Evolutionary conservation across 345 rosid species (phyloP).

Genomic region (Odontarrhena argentea): DNA sequence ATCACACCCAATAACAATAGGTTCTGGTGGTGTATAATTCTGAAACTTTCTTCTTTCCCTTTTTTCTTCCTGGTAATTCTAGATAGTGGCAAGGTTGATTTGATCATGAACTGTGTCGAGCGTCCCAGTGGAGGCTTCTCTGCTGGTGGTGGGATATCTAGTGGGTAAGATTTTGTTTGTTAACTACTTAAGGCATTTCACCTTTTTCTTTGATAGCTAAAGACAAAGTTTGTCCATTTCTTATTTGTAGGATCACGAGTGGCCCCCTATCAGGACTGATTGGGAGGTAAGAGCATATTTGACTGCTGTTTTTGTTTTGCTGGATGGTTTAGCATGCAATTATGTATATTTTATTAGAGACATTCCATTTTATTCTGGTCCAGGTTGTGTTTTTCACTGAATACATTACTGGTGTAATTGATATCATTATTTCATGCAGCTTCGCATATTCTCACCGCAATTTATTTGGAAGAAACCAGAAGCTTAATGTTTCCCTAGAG

Average conservation of each 20-base stretch:
- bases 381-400: constrained; percentile 2
- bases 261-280: constrained; percentile 91
- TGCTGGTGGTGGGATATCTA: constrained; percentile 95
- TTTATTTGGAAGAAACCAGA: constrained; percentile 91
- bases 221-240: constrained; percentile 14
- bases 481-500: constrained; percentile 84
- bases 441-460: constrained; percentile 97
- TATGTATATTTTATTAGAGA: constrained; percentile 7
- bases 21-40: constrained; percentile 8
- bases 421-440: constrained; percentile 53
- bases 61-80: constrained; percentile 15
- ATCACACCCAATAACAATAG: constrained; percentile 8
- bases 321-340: constrained; percentile 15
- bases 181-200: constrained; percentile 9
- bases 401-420: constrained; percentile 19
- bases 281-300: constrained; percentile 62
- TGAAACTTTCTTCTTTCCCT: constrained; percentile 16
- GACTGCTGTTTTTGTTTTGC: constrained; percentile 1
- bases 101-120: constrained; percentile 91
- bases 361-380: not conserved
- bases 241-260: constrained; percentile 75
- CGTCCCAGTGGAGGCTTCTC: constrained; percentile 96
- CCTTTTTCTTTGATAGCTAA: constrained; percentile 23
- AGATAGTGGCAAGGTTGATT: constrained; percentile 90
- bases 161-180: constrained; percentile 65